A percentile compares a stretch with the other conserved stretches of the same genome.
Conservation (phyloP, 768 basidiomycete genomes). For the Pulveroboletus sp. region DNA sequence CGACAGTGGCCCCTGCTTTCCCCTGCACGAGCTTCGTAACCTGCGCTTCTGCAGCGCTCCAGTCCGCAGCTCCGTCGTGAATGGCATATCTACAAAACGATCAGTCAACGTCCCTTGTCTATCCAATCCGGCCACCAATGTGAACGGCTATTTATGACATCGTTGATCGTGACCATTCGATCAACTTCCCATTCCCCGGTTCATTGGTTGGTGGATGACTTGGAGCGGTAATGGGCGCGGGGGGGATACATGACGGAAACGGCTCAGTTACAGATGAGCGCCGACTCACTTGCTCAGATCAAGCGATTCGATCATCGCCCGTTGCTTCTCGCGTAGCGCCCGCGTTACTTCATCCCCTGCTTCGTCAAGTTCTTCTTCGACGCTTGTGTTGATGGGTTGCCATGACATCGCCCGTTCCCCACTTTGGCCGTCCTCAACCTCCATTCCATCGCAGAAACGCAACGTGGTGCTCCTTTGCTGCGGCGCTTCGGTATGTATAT, state of each 20-base stretch:
- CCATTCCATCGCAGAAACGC: constrained; percentile 12
- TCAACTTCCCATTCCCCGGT: not conserved
- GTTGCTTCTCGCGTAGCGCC: constrained; percentile 61
- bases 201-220: no score
- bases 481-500: constrained; percentile 45
- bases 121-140: not conserved
- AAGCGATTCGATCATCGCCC: constrained; percentile 82
- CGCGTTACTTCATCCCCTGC: constrained; percentile 67
- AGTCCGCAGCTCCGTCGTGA: constrained; percentile 63
- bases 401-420: constrained; percentile 23
- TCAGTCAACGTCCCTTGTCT: not conserved
- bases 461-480: constrained; percentile 19
- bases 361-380: constrained; percentile 70
- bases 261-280: no score
- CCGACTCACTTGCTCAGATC: constrained; percentile 79
- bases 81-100: constrained; percentile 60
- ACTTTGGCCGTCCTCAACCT: constrained; percentile 3
- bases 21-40: constrained; percentile 47
- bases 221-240: constrained; percentile 9
- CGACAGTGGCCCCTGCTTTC: constrained; percentile 56
- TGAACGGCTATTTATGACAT: not conserved
- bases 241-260: not conserved
- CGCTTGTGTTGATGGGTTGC: constrained; percentile 41
- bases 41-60: constrained; percentile 71
- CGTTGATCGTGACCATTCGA: not conserved